phyloP scores from a whole-genome alignment of 305 asterid genomes.

The Salvia sclarea region DNA sequence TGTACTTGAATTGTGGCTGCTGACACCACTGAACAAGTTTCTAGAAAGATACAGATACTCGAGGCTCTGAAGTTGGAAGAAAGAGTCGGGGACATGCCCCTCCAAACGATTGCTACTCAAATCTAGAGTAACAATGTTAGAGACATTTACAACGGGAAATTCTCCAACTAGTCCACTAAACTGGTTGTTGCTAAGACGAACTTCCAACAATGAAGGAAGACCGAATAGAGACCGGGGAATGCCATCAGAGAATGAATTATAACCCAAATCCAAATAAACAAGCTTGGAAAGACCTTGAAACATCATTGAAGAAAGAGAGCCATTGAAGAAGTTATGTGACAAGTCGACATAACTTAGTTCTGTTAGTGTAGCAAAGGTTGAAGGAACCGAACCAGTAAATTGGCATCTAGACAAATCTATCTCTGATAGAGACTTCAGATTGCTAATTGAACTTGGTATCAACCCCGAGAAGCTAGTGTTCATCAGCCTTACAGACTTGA shows the following conservation, averaged over 20 bases:
- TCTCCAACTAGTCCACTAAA: not conserved
- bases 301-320: slow-evolving; percentile 28
- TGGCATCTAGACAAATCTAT: not conserved
- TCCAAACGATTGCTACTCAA: not conserved
- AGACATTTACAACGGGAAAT: not conserved
- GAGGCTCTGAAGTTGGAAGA: not conserved
- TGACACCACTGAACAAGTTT: slow-evolving; percentile 29
- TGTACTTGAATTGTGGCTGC: not conserved
- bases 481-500: not conserved
- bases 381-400: slow-evolving; percentile 16
- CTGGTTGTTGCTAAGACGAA: slow-evolving; percentile 41
- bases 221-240: slow-evolving; percentile 26
- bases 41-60: not conserved
- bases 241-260: no score
- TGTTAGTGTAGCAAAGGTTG: slow-evolving; percentile 33
- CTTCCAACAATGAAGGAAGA: slow-evolving; percentile 36
- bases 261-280: slow-evolving; percentile 27
- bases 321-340: slow-evolving; percentile 37
- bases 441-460: not conserved
- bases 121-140: not conserved
- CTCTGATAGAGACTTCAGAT: not conserved
- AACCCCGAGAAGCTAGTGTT: not conserved
- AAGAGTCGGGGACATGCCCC: not conserved
- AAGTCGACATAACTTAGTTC: slow-evolving; percentile 40
- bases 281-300: not conserved